Evolutionary conservation across 2,329 filamentous ascomycete species (phyloP), one percentile per base, ranked within the genome.

Genomic region (Rhynchosporium graminicola): DNA sequence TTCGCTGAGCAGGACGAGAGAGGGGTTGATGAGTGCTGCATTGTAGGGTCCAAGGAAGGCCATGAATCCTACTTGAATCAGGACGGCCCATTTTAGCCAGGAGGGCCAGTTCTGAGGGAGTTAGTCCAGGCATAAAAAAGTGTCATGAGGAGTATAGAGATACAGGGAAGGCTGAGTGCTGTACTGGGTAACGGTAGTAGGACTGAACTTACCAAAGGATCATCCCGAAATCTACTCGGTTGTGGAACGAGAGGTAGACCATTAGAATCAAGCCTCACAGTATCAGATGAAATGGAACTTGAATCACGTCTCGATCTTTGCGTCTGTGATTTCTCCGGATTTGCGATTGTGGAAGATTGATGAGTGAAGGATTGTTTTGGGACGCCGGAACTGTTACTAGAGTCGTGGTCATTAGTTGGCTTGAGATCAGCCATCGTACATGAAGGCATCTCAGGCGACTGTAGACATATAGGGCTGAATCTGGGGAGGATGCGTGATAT

Each of bases 41-140:
- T 72, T 71, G 63, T 71, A 73, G 4, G 70, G 70, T 3, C 71
- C 71, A 15, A 73, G 59, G 62, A 72, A 72, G 52, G 71, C 71
- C 71, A 73, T 72, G 61, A 71, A 65, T 36, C 70, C 69, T 15
- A 72, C 71, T 56, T 73, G 71, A 59, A 73, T 63, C n/a, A 73
- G 60, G 7, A 73, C 71, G 5, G 69, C 61, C 71, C 71, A 73
- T 69, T 73, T 73, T n/a, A 72, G 60, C 71, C 70, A 72, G 48
- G 65, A 58, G 3, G 71, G 69, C 71, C 71, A 73, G 51, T 73
- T 73, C 71, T 73, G 57, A 10, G 31, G 26, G 26, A 40, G 29
- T 59, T 26, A 61, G 42, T 58, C 43, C 48, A n/a, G 20, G 3
- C 40, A 54, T 40, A 26, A 4, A 42, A 58, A 42, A 40, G 29